A percentile compares a stretch with the other conserved stretches of the same genome.
These are phyloP conservation scores for Pyrus hybrid DNA, from an alignment of 331 rosid species.

Conservation along the genomic window DNA sequence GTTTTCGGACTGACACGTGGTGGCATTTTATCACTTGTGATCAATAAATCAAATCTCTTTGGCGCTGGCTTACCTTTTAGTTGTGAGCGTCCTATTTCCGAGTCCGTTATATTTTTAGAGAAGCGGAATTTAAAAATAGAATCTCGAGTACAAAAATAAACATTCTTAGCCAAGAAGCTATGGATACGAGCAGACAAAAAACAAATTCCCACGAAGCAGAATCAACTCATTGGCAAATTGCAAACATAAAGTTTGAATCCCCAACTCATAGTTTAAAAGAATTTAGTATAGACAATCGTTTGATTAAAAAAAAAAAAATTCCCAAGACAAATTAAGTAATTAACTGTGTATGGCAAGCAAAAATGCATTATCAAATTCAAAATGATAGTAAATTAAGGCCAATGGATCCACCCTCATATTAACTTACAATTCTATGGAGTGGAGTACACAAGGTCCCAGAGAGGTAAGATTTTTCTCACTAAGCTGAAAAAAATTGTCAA, in stretches of 20 bases:
- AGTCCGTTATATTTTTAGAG: too few relatives aligned
- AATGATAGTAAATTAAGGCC: neutral
- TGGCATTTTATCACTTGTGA: neutral
- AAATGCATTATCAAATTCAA: neutral
- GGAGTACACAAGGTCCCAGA: too few relatives aligned
- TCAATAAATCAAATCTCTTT: neutral
- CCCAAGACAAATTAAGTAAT: neutral
- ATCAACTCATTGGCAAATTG: too few relatives aligned
- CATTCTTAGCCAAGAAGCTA: neutral
- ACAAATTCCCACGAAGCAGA: too few relatives aligned
- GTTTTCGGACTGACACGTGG: conserved; percentile 33
- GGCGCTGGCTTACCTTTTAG: neutral
- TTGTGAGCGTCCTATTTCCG: neutral
- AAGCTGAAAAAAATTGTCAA: neutral
- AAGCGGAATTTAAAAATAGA: too few relatives aligned
- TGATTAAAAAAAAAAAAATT: too few relatives aligned
- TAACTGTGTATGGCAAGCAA: neutral
- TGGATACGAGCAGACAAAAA: neutral
- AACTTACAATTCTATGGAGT: too few relatives aligned
- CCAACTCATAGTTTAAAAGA: too few relatives aligned
- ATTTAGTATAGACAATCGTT: too few relatives aligned
- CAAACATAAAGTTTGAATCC: too few relatives aligned
- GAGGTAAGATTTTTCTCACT: neutral
- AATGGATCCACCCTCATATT: neutral
- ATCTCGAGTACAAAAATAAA: too few relatives aligned